Evolutionary conservation across 345 rosid genomes (phyloP), one percentile per base, ranked within the genome.

Genomic region (Pugionium dolabratum): DNA sequence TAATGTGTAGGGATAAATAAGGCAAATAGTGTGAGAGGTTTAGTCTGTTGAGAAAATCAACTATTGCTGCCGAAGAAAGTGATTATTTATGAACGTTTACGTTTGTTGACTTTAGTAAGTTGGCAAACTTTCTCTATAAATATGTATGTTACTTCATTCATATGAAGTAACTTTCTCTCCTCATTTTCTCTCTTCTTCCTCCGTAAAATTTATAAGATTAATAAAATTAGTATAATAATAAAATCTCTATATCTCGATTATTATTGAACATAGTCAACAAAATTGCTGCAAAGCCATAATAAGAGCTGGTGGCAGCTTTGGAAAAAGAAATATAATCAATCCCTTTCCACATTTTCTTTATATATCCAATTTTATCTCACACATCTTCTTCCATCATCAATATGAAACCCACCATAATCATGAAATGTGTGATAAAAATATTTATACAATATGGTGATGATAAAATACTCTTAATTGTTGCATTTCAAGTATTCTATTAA

Each of bases 241-340:
- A 18, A 18, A 18, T 18, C 18, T 18, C 0, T 18, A 18, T 18
- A 18, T 18, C 18, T 18, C 18, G 18, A 18, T 18, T 18, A 18
- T 18, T 18, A 18, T 18, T 18, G 0, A 18, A 18, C 71, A 58
- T 33, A 33, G 36, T 5, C 36, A 59, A 48, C 34, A 33, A 26
- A n/a, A 5, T 54, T 50, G 48, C 30, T 66, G 56, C 71, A 36
- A 66, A 58, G 76, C 66, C 71, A 18, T 18, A 43, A 58, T 58
- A 43, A 50, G 76, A 51, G 71, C 43, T 72, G 71, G 76, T 71
- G 66, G 64, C 42, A 44, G 54, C 60, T 52, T 57, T 58, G 54
- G 41, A 51, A 59, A 10, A 29, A 1, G 2, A 43, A 66, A 43
- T 4, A 26, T 32, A 45, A 52, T 66, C 67, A 59, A 59, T 66